Base-by-base conservation (phyloP, 2,329 filamentous ascomycete genomes). In the Allantophomopsis lycopodina region DNA sequence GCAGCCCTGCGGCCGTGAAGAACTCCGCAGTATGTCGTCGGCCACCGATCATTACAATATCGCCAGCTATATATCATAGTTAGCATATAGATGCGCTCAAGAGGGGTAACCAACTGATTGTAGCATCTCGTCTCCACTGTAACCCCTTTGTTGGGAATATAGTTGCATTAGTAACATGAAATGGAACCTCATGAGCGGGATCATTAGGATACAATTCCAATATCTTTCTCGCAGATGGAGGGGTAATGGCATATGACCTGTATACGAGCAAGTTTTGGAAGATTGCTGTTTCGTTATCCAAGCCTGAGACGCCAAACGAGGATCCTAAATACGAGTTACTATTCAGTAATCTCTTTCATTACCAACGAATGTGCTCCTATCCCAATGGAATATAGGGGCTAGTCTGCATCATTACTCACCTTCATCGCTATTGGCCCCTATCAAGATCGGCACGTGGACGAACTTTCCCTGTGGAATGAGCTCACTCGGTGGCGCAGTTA, bases 361-460 rank as follows among this genome's bases (percentile, higher is more conserved):
- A 20, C 4, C 8, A 28, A 8, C 20, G 8, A 5, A 5, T 8
- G 8, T 21, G 23, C 23, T 10, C 8, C 11, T 12, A 28, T 12
- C 23, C 11, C 23, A 10, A 28, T 28, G 8, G 23, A 7, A 20
- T 4, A 28, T 5, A 28, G 7, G 20, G 11, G 23, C 23, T 28
- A 3, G 11, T 10, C 11, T 28, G 11, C 23, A 10, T 8, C 7
- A 6, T 12, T 8, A 28, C 23, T 28, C 23, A 28, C 23, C 63
- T 46, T 71, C 68, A 45, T 71, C 66, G 4, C 60, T 64, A 44
- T 70, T 71, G 37, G 65, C 60, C 3, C 68, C 68, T 0, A 58
- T 62, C 1, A 72, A 50, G 15, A 68, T 53, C 0, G 67, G 67
- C 0, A 69, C 56, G 2, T 57, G 51, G 32, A 62, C 55, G 47